Percentiles rank a stretch among this genome's conserved stretches.
phyloP scores from a whole-genome alignment of 129 eudicot genomes.

The Saussurea involucrata region DNA sequence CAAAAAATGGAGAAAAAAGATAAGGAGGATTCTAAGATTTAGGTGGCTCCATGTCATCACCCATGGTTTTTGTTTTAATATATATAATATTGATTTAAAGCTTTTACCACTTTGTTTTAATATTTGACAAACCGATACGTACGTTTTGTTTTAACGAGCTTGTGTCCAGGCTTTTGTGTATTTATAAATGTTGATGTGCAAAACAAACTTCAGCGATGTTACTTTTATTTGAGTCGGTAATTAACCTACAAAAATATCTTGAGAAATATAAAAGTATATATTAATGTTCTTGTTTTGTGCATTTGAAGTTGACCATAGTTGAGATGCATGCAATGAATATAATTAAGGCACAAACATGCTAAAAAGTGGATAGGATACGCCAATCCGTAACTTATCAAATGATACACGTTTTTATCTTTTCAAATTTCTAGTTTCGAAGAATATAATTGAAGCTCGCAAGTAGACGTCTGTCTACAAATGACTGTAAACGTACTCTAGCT shows the following conservation, averaged over 20 bases:
- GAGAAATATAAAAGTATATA: background rate
- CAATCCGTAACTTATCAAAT: conserved; percentile 20
- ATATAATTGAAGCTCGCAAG: background rate
- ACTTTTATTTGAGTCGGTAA: background rate
- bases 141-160: background rate
- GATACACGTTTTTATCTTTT: conserved; percentile 10
- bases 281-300: background rate
- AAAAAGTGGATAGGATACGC: conserved; percentile 22
- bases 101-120: background rate
- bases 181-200: background rate
- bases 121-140: background rate
- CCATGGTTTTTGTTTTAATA: too few relatives aligned
- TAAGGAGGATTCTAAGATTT: too few relatives aligned
- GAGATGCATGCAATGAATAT: too few relatives aligned
- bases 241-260: background rate
- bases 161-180: background rate
- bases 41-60: too few relatives aligned
- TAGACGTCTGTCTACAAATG: conserved; percentile 1
- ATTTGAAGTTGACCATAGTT: too few relatives aligned
- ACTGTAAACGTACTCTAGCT: background rate
- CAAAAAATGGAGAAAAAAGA: too few relatives aligned
- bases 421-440: conserved; percentile 19
- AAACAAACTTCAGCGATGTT: background rate
- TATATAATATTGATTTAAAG: too few relatives aligned
- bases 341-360: background rate